Base-by-base conservation (phyloP, 345 rosid species). In the Eucalyptus globulus region DNA sequence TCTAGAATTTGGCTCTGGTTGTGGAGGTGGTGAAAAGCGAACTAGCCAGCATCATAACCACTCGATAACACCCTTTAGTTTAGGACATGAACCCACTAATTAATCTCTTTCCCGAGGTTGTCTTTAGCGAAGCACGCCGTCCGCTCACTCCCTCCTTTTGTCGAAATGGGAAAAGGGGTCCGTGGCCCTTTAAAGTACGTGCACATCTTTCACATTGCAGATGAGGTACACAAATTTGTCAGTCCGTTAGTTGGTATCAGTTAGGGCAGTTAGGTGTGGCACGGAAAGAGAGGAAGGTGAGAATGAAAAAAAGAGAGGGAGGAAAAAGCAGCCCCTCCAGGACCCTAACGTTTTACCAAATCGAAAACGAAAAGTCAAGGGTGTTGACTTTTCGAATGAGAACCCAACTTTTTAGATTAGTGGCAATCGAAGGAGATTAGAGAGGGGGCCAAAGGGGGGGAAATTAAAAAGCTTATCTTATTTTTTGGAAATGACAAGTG, bases 221-320 rank as follows among this genome's bases (percentile, higher is more conserved):
- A 76, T 3, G 85, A 76, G 85, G 29, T 40, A 14, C 47, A 40
- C 47, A 14, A 49, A 29, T 40, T 56, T 50, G 86, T 87, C 87
- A 87, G n/a, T 53, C 43, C 72, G 89, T 89, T 89, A 45, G 89
- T 93, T 91, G 91, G 89, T 87, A 56, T 87, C 88, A 87, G 92
- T 90, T 90, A 90, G 91, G 87, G 87, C 91, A 51, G 93, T 92
- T 93, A 83, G 88, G 86, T 85, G 27, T 53, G 54, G 49, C 54
- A 87, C 67, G 16, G 51, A 86, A 56, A 60, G 72, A 86, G 45
- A 54, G 83, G 31, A 16, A 72, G 49, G 13, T 72, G 2, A 21
- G 85, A 40, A 40, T 37, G 47, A 22, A 11, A 76, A 76, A 34
- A 34, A n/a, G 19, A 69, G 21, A 16, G 37, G 15, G 53, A 49